A percentile compares a stretch with the other conserved stretches of the same genome.
phyloP scores from a whole-genome alignment of 1,284 basidiomycete species.

The Boletus holoroseus region DNA sequence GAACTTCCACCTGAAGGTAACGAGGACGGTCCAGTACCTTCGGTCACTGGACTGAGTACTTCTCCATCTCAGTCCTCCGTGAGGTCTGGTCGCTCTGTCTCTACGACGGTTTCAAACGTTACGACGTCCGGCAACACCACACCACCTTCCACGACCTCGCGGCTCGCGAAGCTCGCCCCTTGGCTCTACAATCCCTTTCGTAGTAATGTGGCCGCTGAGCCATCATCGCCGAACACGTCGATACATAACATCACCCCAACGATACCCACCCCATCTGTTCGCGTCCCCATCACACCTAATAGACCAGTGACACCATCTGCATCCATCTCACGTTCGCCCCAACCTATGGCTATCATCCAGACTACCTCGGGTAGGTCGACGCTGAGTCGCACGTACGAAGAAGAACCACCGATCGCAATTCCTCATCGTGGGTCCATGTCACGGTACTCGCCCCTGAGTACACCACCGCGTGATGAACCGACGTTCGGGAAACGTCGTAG shows the following conservation, averaged over 20 bases:
- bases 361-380: conserved; percentile 38
- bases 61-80: conserved; percentile 71
- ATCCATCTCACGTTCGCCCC: conserved; percentile 36
- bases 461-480: conserved; percentile 62
- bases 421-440: conserved; percentile 42
- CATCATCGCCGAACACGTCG: conserved; percentile 40
- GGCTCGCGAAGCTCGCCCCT: conserved; percentile 56
- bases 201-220: conserved; percentile 48
- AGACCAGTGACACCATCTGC: conserved; percentile 28
- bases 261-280: conserved; percentile 29
- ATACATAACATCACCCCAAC: conserved; percentile 36
- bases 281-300: conserved; percentile 30
- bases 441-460: conserved; percentile 58
- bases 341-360: conserved; percentile 54
- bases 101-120: conserved; percentile 25
- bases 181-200: conserved; percentile 76
- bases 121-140: conserved; percentile 10
- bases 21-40: conserved; percentile 33
- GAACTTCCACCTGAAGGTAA: conserved; percentile 47
- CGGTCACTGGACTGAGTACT: conserved; percentile 38
- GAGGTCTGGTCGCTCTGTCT: conserved; percentile 42
- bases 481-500: conserved; percentile 53
- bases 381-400: conserved; percentile 51
- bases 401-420: conserved; percentile 42
- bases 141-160: conserved; percentile 31